A percentile compares a stretch with the other conserved stretches of the same genome.
Conservation (phyloP, 768 basidiomycete genomes). For the Mycena crocata region DNA sequence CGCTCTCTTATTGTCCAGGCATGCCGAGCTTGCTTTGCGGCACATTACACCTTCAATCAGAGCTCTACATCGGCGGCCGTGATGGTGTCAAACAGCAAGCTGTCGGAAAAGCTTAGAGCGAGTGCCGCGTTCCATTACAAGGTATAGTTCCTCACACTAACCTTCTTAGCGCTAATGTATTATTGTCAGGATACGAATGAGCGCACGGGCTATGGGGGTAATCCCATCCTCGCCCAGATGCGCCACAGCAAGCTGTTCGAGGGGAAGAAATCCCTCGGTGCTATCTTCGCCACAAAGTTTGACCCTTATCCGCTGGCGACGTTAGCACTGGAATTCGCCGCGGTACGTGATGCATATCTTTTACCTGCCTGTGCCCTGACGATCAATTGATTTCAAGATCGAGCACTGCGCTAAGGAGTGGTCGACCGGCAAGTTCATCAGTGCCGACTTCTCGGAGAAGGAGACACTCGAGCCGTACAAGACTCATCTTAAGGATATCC, state of each 20-base stretch:
- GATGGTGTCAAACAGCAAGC: background rate
- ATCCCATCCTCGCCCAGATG: background rate
- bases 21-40: background rate
- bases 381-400: too few relatives aligned
- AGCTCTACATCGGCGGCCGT: background rate
- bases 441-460: background rate
- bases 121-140: background rate
- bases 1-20: background rate
- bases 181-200: background rate
- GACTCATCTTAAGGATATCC: background rate
- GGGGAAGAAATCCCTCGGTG: background rate
- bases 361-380: too few relatives aligned
- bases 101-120: background rate
- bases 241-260: background rate
- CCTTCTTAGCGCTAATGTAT: background rate
- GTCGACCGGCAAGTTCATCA: background rate
- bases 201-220: background rate
- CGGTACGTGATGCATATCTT: background rate
- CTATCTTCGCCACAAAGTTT: background rate
- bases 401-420: background rate
- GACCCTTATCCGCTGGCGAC: background rate
- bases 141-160: background rate
- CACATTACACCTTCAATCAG: background rate
- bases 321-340: background rate
- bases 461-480: background rate